A percentile compares a stretch with the other conserved stretches of the same genome.
Conservation (phyloP, 2,329 filamentous ascomycete genomes). For the Fusarium ambrosium region DNA sequence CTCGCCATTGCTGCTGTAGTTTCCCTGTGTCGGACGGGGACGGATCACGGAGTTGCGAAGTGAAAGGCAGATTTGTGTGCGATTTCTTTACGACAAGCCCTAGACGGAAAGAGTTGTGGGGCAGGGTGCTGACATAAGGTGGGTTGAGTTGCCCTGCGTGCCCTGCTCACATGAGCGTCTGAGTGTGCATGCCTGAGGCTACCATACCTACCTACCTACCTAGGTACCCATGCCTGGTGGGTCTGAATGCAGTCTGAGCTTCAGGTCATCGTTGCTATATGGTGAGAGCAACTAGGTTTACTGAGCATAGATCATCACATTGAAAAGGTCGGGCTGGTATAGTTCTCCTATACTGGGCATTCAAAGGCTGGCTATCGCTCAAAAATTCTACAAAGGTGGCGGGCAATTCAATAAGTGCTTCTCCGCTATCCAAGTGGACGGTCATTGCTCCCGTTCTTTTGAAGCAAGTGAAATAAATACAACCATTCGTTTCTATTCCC, state of each 20-base stretch:
- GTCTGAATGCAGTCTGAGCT: background rate
- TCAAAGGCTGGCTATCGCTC: background rate
- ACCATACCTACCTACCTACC: too few relatives aligned
- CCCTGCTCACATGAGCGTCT: background rate
- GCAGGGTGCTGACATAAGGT: constrained; percentile 37
- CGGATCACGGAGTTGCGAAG: constrained; percentile 47
- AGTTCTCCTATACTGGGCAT: background rate
- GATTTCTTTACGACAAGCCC: constrained; percentile 44
- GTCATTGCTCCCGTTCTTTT: constrained; percentile 23
- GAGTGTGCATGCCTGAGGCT: background rate
- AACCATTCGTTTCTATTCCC: constrained; percentile 39
- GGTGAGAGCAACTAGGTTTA: background rate
- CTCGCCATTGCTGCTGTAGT: constrained; percentile 58
- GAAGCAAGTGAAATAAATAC: constrained; percentile 30
- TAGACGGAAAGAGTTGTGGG: constrained; percentile 42
- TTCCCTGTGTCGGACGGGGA: constrained; percentile 46
- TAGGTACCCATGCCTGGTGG: background rate
- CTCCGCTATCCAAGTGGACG: constrained; percentile 9
- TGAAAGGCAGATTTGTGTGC: constrained; percentile 50
- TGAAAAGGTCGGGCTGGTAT: background rate
- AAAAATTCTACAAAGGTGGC: background rate
- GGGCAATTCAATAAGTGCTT: constrained; percentile 1
- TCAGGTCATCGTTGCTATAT: background rate
- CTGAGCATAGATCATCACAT: background rate
- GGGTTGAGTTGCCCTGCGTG: constrained; percentile 1